Base-by-base conservation (phyloP, 306 rosid species). In the Casuarina glauca region DNA sequence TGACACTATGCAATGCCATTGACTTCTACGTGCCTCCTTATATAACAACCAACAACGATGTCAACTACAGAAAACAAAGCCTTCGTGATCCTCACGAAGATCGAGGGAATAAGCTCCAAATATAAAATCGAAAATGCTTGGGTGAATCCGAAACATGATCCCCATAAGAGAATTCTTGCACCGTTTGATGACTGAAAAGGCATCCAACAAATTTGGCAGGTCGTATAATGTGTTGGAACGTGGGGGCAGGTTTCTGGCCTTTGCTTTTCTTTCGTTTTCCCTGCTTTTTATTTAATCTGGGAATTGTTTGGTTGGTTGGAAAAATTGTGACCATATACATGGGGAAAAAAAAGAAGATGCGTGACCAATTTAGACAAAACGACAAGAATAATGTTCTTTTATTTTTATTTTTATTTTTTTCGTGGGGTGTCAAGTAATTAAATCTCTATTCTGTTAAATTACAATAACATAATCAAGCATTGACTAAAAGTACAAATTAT, bases 51-150 rank as follows among this genome's bases (percentile, higher is more conserved):
- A 88, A 72, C 77, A 52, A 70, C 76, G 80, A 75, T 72, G 60
- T 26, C 49, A 35, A 17, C 16, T 9, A 17, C 69, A 1, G 9
- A 76, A 60, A n/a, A 35, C 26, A 60, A 51, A 7, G 49, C 75
- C 81, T 86, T 85, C 84, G 93, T 91, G 96, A 85, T 44, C 74
- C 73, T 87, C 93, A 86, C 91, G 85, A 86, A 77, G 81, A 77
- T 82, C 20, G 76, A 39, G 79, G 74, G 50, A 72, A 76, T 80
- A 7, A 54, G 76, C 77, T 76, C 72, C 74, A 86, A 53, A 5
- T 8, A 48, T 48, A 48, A 46, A 75, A 38, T 63, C 11, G n/a
- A 12, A 58, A 58, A 58, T 20, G 64, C 39, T 26, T 26, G 26
- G 32, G 32, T 15, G 16, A 12, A 2, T 38, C 12, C n/a, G 13